Evolutionary conservation across 2,329 filamentous ascomycete species (phyloP).

Genomic region (Xylaria arbuscula): DNA sequence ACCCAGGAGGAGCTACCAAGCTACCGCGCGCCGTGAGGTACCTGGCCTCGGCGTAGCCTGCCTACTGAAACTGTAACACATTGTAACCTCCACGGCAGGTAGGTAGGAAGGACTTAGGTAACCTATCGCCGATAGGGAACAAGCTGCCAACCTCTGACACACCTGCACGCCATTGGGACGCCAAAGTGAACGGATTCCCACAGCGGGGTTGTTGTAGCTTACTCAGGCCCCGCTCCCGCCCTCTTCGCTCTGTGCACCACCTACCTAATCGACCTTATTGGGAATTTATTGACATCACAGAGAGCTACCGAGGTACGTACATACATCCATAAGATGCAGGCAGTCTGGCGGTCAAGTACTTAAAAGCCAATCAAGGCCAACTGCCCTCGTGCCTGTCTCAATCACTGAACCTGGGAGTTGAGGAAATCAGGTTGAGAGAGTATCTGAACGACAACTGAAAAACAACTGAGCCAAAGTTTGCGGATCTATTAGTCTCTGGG

Average conservation of each 20-base stretch:
- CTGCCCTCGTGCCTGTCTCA: not conserved
- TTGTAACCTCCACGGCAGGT: not conserved
- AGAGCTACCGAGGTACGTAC: not conserved
- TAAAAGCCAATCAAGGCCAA: not conserved
- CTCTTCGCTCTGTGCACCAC: not conserved
- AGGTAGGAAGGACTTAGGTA: conserved; percentile 10
- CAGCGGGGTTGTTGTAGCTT: conserved; percentile 38
- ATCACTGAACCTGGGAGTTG: not conserved
- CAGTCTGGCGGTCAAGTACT: conserved; percentile 9
- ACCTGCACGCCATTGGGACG: conserved; percentile 17
- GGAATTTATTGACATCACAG: conserved; percentile 13
- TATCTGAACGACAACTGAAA: not conserved
- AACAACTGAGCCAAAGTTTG: not conserved
- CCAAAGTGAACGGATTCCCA: conserved; percentile 26
- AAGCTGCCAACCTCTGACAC: conserved; percentile 15
- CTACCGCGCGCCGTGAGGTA: not conserved
- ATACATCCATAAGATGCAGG: not conserved
- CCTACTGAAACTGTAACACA: not conserved
- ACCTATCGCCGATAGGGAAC: conserved; percentile 19
- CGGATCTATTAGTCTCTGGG: not conserved
- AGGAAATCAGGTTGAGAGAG: not conserved
- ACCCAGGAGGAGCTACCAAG: conserved; percentile 1
- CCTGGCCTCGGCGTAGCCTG: not conserved
- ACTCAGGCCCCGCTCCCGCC: conserved; percentile 38
- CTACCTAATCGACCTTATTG: conserved; percentile 6